Base-by-base conservation (phyloP, 139 green algal species). In the Chlamydomonas sp. region DNA sequence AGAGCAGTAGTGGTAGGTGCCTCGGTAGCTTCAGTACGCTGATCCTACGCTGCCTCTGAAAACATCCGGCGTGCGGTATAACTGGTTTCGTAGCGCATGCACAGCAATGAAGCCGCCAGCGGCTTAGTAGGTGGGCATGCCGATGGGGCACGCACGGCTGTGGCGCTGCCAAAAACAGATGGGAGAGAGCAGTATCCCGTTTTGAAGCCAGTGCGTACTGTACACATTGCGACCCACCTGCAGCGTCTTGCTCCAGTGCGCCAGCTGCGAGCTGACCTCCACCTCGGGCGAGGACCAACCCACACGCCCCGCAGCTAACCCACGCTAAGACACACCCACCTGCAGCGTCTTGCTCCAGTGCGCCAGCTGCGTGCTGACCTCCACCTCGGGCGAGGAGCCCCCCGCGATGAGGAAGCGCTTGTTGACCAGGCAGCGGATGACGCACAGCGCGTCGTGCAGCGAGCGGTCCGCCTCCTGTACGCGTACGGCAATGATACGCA, bases 341-440 rank as follows among this genome's bases (percentile, higher is more conserved):
- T 91, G 82, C 76, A 99, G 94, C 69, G 94, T 98, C 89, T 98
- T 98, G 83, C 95, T 92, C 96, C 96, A 99, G 84, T 95, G 80
- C 16, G 84, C 89, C 6, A 99, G 95, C 91, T 96, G 94, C 77
- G 94, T 90, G 9, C 92, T 92, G 18, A 99, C 79, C 92, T 99
- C 97, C 83, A 99, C 95, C 92, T 99, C 98, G 3, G 98, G 95
- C 1, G 95, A 94, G 16, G 96, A 96, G 62, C 98, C 98, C 20
- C 98, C 98, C 1, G 97, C 89, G 57, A 99, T 96, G 8, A 99
- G 91, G 92, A 97, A 98, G 66, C 92, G 95, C 95, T 99, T 99
- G 89, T 98, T 88, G 91, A 99, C 97, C 73, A 99, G 92, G 91
- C 98, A 99, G 58, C 86, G 85, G 72, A 98, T 92, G 1, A 98